Evolutionary conservation across 208 protist species (phyloP).

Genomic region (Trypanosoma vivax): DNA sequence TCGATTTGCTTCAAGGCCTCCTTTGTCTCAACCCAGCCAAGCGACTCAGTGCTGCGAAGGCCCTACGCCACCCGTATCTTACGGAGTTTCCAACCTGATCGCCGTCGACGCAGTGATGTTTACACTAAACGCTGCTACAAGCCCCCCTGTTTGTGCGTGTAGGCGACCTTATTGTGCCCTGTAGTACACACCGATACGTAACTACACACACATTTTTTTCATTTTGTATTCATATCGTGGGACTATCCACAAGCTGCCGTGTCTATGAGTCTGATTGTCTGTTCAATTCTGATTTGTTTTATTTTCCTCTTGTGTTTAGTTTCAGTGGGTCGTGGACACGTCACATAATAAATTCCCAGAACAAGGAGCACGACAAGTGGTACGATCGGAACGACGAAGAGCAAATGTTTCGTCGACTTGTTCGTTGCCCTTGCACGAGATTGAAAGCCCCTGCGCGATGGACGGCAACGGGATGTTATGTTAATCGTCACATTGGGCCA

Average conservation of each 20-base stretch:
- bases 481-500: slow-evolving; percentile 90
- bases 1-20: slow-evolving; percentile 50
- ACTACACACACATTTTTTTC: not conserved
- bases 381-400: no score
- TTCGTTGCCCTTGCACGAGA: slow-evolving; percentile 3
- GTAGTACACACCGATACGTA: no score
- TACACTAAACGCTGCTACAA: not conserved
- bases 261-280: no score
- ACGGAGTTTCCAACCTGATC: slow-evolving; percentile 9
- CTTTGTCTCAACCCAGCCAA: slow-evolving; percentile 46
- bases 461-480: slow-evolving; percentile 78
- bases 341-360: no score
- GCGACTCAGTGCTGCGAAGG: slow-evolving; percentile 38
- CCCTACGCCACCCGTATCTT: slow-evolving; percentile 65
- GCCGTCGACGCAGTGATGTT: not conserved
- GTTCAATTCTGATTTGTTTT: no score
- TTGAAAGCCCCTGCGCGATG: slow-evolving; percentile 17
- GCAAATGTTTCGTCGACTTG: slow-evolving; percentile 36
- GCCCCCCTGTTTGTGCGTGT: no score
- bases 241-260: no score
- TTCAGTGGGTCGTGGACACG: no score
- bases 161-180: no score
- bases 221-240: no score
- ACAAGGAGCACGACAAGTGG: no score
- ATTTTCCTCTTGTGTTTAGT: not conserved